These are phyloP conservation scores for Mortierella antarctica DNA, from an alignment of 192 early-diverging fungal genomes.

Conservation along the genomic window DNA sequence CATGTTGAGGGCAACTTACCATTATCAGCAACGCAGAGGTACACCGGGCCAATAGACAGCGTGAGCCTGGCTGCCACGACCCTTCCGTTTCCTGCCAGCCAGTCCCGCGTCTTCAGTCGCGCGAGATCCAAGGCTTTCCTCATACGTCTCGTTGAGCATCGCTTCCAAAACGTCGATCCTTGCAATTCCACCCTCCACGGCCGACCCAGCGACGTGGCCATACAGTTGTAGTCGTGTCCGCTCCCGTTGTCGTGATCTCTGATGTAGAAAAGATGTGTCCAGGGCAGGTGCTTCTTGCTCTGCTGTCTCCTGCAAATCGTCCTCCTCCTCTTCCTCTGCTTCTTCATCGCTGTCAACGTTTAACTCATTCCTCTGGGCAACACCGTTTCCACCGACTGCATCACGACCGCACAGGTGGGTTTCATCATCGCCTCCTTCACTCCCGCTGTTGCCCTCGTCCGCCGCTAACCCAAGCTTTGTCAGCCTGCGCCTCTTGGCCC, in stretches of 20 bases:
- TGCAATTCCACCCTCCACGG: not conserved
- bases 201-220: not conserved
- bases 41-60: slow-evolving; percentile 43
- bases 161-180: slow-evolving; percentile 20
- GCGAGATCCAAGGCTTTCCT: slow-evolving; percentile 22
- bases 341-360: not conserved
- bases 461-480: slow-evolving; percentile 38
- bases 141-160: slow-evolving; percentile 27
- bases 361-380: not conserved
- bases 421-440: not conserved
- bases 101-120: not conserved
- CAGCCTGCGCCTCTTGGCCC: slow-evolving; percentile 20
- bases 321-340: slow-evolving; percentile 3
- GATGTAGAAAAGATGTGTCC: slow-evolving; percentile 14
- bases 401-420: too few relatives aligned
- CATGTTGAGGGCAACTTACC: not conserved
- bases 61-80: not conserved
- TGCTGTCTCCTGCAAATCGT: not conserved
- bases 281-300: slow-evolving; percentile 20
- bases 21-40: slow-evolving; percentile 36
- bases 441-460: slow-evolving; percentile 37
- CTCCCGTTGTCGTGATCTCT: not conserved
- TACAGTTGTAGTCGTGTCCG: slow-evolving; percentile 14
- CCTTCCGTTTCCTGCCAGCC: not conserved
- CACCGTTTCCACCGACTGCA: not conserved